Evolutionary conservation across 2,329 filamentous ascomycete species (phyloP).

Genomic region (Aaosphaeria arxii): DNA sequence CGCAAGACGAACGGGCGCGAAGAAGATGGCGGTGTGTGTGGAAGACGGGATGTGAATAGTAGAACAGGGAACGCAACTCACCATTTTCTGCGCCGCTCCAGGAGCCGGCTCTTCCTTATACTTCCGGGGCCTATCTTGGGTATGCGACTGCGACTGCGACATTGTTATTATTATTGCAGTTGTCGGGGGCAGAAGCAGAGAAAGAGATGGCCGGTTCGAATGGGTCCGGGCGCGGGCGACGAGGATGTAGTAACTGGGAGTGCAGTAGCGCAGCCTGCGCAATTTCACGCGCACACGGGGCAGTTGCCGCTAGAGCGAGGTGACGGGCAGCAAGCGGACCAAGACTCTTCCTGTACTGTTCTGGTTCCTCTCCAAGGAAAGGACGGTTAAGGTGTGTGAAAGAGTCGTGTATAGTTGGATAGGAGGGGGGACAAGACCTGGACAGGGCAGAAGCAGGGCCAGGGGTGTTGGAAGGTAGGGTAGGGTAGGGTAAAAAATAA

Average conservation of each 20-base stretch:
- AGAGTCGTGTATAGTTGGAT: not conserved
- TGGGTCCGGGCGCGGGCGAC: constrained; percentile 23
- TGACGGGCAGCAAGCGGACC: constrained; percentile 4
- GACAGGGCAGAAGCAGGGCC: not conserved
- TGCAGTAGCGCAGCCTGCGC: constrained; percentile 39
- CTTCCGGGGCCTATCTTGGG: constrained; percentile 40
- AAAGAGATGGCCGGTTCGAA: constrained; percentile 27
- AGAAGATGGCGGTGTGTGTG: constrained; percentile 4
- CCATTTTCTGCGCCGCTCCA: constrained; percentile 42
- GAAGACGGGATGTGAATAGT: constrained; percentile 13
- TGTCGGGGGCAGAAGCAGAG: constrained; percentile 16
- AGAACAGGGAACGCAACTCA: constrained; percentile 38
- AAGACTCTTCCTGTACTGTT: not conserved
- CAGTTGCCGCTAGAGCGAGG: constrained; percentile 7
- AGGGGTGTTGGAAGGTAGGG: not conserved
- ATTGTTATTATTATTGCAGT: constrained; percentile 37
- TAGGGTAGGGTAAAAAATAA: not conserved
- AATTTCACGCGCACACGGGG: constrained; percentile 24
- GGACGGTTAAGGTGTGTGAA: not conserved
- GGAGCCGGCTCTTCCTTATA: constrained; percentile 46
- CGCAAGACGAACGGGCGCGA: constrained; percentile 4
- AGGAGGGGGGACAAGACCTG: not conserved
- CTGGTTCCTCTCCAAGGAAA: not conserved
- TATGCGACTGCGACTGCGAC: constrained; percentile 41
- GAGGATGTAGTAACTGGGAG: constrained; percentile 21